A percentile compares a stretch with the other conserved stretches of the same genome.
Conservation (phyloP, 768 basidiomycete genomes). For the Pisolithus marmoratus region DNA sequence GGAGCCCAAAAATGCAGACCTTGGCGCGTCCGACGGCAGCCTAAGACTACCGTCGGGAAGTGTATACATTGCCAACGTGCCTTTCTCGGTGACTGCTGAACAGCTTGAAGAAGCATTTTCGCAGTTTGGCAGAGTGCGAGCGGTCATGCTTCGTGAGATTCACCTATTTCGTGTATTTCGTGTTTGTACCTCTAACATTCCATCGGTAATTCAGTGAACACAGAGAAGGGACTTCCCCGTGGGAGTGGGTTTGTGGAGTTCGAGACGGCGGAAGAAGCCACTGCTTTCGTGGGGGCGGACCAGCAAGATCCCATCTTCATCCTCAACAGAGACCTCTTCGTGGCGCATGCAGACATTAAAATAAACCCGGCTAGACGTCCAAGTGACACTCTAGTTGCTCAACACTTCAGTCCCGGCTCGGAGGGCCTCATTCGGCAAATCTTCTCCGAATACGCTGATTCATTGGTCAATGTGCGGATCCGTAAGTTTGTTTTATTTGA, state of each 20-base stretch:
- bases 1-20: neutral
- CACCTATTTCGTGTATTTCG: neutral
- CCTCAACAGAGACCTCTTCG: conserved; percentile 37
- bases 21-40: neutral
- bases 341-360: conserved; percentile 33
- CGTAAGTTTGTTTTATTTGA: conserved; percentile 9
- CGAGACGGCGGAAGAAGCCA: conserved; percentile 30
- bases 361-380: conserved; percentile 11
- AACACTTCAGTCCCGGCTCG: conserved; percentile 16
- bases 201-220: conserved; percentile 14
- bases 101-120: conserved; percentile 38
- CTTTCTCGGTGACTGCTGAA: conserved; percentile 37
- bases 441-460: conserved; percentile 16
- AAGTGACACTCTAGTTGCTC: conserved; percentile 27
- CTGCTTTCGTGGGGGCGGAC: conserved; percentile 30
- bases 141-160: conserved; percentile 38
- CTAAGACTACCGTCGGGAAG: conserved; percentile 26
- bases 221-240: conserved; percentile 31
- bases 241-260: conserved; percentile 48
- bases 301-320: conserved; percentile 44
- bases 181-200: neutral
- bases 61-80: conserved; percentile 50
- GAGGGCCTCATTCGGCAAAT: conserved; percentile 21
- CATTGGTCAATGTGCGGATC: conserved; percentile 26
- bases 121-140: conserved; percentile 37